Base-by-base conservation (phyloP, 2,329 filamentous ascomycete species). In the Fusarium sp. region DNA sequence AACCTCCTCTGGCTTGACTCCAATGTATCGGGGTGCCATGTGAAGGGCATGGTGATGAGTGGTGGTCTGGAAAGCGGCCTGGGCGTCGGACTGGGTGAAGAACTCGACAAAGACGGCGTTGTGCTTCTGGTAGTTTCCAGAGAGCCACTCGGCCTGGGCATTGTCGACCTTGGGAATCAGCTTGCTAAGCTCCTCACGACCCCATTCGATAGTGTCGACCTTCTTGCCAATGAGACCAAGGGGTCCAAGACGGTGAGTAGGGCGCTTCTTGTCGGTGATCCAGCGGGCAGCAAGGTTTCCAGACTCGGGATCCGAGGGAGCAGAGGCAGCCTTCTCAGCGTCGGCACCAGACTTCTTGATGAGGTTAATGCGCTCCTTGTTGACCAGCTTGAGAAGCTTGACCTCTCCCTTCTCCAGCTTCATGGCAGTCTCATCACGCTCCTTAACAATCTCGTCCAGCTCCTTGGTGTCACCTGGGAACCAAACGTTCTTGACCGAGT, bases 31-130 rank as follows among this genome's bases (percentile, higher is more conserved):
- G 57, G 95, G 95, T 24, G 93, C 90, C 92, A 98, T 95, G 82
- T 95, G 93, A 48, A 96, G 86, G 31, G 93, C 92, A 65, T 94
- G 90, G 81, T 97, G 94, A 83, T 97, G 94, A 8, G 94, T 90
- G 31, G 97, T 87, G 22, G 91, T 92, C 83, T 98, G 95, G 83
- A 89, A 97, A 27, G 96, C 95, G 67, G 89, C 87, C 82, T 99
- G 96, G 10, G 97, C 97, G 69, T 94, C 94, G 27, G 92, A 89
- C 80, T 97, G 94, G 5, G 90, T 91, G 73, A 90, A 89, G 80
- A 98, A 99, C 80, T 98, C 95, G 73, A 99, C 94, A 78, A 99
- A 98, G n/a, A 97, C 93, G 4, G 95, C 92, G 62, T 90, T 90
- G 64, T 92, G 86, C 74, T 89, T 88, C 63, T 89, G 87, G 27